These are phyloP conservation scores for Sporothrix mexicana DNA, from an alignment of 2,329 filamentous ascomycete species.

Conservation along the genomic window DNA sequence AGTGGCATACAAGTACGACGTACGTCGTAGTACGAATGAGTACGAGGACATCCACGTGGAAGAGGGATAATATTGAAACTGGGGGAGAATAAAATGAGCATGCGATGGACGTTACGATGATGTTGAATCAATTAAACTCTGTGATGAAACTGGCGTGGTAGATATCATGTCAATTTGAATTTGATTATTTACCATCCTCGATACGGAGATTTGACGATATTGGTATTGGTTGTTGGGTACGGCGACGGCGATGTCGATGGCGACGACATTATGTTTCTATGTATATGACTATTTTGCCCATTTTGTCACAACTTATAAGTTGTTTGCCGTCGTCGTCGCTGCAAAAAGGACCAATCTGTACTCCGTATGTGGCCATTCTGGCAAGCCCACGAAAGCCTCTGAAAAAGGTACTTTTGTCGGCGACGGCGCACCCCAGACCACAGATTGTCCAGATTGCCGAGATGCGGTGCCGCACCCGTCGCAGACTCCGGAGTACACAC, in stretches of 20 bases:
- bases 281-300: neutral
- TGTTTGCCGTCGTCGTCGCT: neutral
- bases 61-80: neutral
- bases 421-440: neutral
- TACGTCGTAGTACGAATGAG: too few relatives aligned
- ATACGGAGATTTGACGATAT: neutral
- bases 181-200: neutral
- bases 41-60: constrained; percentile 10
- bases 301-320: neutral
- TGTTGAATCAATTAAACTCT: neutral
- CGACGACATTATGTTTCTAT: neutral
- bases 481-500: neutral
- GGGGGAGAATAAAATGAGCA: neutral
- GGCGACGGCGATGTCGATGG: neutral
- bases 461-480: neutral
- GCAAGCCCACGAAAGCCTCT: neutral
- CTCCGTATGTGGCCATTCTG: neutral
- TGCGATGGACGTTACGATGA: neutral
- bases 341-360: neutral
- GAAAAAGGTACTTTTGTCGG: neutral
- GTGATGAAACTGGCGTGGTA: neutral
- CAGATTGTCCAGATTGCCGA: neutral
- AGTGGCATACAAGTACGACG: too few relatives aligned
- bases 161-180: neutral
- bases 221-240: neutral